Evolutionary conservation across 768 basidiomycete genomes (phyloP).

Genomic region (Hypholoma fasciculare): DNA sequence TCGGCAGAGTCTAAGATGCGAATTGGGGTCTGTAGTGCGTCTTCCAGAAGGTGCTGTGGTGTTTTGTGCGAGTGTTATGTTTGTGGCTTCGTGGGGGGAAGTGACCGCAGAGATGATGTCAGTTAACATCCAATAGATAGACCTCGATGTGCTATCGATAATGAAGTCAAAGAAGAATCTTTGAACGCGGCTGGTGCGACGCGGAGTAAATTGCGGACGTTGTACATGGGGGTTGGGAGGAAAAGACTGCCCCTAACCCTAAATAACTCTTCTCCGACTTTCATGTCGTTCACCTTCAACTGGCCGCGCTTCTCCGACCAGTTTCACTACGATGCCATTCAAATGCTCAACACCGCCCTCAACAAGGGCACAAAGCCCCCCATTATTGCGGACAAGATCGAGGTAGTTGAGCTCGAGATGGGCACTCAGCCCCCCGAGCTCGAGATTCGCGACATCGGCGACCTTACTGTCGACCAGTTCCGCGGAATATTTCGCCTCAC

Average conservation of each 20-base stretch:
- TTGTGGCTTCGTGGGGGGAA: no score
- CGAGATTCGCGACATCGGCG: constrained; percentile 96
- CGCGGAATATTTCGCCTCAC: constrained; percentile 95
- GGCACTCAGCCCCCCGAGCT: constrained; percentile 98
- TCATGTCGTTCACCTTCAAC: constrained; percentile 89
- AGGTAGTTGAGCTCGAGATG: constrained; percentile 99
- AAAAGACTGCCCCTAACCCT: constrained; percentile 10
- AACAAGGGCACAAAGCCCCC: constrained; percentile 98
- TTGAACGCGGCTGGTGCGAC: constrained; percentile 28
- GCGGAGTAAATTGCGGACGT: constrained; percentile 64
- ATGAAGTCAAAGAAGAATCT: no score
- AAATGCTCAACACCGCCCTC: constrained; percentile 95
- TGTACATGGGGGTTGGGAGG: constrained; percentile 53
- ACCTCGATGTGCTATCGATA: no score
- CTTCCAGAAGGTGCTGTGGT: no score
- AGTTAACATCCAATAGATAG: no score
- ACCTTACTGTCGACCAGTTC: constrained; percentile 93
- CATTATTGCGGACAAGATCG: constrained; percentile 95
- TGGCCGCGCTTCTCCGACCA: constrained; percentile 97
- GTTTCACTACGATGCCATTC: constrained; percentile 94
- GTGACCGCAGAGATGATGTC: no score
- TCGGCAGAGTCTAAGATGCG: no score
- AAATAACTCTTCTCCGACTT: constrained; percentile 8
- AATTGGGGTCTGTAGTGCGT: no score
- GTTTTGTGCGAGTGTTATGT: no score